Percentiles rank a stretch among this genome's conserved stretches.
Conservation (phyloP, 75 land plant species). For the Picea glauca region DNA sequence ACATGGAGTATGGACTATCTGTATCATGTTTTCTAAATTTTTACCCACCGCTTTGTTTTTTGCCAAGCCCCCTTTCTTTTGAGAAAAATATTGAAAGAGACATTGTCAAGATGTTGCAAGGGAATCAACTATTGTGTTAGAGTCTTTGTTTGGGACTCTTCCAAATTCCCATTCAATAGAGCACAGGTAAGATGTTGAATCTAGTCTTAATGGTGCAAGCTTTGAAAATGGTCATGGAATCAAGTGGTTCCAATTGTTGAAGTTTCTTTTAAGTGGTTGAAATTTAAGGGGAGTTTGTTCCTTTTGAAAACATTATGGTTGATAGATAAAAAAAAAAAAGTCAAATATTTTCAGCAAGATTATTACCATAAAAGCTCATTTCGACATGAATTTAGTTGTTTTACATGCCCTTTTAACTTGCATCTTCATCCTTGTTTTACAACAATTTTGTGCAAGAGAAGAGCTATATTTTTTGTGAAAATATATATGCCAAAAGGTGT, state of each 20-base stretch:
- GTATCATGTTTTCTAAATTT: conserved; percentile 61
- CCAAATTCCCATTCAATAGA: conserved; percentile 48
- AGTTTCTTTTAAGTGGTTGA: conserved; percentile 62
- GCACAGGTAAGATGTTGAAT: conserved; percentile 2
- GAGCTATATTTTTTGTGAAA: too few species aligned
- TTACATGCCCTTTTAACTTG: conserved; percentile 49
- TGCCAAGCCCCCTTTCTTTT: conserved; percentile 52
- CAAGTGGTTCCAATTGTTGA: conserved; percentile 72
- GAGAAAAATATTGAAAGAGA: conserved; percentile 34
- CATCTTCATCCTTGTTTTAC: too few species aligned
- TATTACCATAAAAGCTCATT: conserved; percentile 9
- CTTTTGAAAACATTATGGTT: conserved; percentile 1
- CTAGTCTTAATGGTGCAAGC: conserved; percentile 7
- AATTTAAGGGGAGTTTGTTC: conserved; percentile 16
- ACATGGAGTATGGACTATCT: conserved; percentile 65
- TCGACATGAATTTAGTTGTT: conserved; percentile 62
- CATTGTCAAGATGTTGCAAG: conserved; percentile 35
- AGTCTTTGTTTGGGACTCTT: conserved; percentile 49
- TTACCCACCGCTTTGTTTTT: conserved; percentile 68
- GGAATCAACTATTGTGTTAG: conserved; percentile 72
- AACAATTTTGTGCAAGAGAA: too few species aligned
- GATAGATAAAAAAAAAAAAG: background rate
- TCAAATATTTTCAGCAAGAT: background rate
- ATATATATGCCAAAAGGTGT: too few species aligned
- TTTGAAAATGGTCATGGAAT: conserved; percentile 75